Conservation (phyloP, 2,329 filamentous ascomycete genomes). For the Thielaviopsis populi region DNA sequence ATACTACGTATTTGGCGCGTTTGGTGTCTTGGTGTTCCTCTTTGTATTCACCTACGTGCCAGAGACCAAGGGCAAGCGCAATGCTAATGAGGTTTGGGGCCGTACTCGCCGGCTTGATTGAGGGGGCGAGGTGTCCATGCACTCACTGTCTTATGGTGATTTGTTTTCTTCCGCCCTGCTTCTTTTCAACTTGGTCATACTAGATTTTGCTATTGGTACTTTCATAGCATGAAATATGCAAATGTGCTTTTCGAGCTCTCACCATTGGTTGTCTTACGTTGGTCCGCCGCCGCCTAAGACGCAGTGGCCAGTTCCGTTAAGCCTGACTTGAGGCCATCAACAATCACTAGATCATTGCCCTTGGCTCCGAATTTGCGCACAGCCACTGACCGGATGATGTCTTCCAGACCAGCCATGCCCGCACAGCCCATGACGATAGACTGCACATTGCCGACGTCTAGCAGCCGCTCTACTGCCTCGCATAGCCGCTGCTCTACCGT, state of each 20-base stretch:
- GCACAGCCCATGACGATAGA: constrained; percentile 70
- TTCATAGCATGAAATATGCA: background rate
- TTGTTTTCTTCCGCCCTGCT: background rate
- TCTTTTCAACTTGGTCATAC: too few species aligned
- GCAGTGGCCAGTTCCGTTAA: constrained; percentile 43
- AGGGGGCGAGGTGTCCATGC: constrained; percentile 5
- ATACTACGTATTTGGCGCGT: constrained; percentile 76
- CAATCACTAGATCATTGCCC: constrained; percentile 43
- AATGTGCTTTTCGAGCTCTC: background rate
- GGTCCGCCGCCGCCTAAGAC: constrained; percentile 28
- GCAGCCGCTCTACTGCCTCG: constrained; percentile 51
- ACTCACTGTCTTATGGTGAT: background rate
- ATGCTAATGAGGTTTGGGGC: constrained; percentile 84
- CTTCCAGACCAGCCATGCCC: constrained; percentile 76
- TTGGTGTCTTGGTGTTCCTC: constrained; percentile 51
- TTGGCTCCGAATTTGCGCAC: constrained; percentile 46
- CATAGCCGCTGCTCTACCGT: constrained; percentile 52
- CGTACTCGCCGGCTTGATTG: constrained; percentile 41
- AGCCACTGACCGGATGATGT: constrained; percentile 56
- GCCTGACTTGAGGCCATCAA: constrained; percentile 67
- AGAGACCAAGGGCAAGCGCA: constrained; percentile 74
- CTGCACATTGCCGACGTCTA: constrained; percentile 45
- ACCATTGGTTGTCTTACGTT: constrained; percentile 21
- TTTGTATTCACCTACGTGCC: constrained; percentile 67
- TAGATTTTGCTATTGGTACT: background rate